These are phyloP conservation scores for Botrytis fabae DNA, from an alignment of 2,329 filamentous ascomycete species.

Conservation along the genomic window DNA sequence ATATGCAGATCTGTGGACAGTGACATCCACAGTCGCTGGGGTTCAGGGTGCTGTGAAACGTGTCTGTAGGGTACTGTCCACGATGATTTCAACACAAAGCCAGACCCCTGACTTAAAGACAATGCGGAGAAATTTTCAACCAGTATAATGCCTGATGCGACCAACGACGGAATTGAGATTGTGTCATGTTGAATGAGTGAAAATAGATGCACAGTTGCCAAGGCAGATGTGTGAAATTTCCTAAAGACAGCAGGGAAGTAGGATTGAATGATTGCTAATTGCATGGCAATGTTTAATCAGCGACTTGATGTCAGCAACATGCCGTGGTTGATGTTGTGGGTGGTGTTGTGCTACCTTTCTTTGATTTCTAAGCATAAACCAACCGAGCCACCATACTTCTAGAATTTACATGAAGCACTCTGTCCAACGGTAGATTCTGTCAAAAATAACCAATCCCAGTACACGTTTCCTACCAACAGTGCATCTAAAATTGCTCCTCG, in stretches of 20 bases:
- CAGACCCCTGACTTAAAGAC: neutral
- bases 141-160: neutral
- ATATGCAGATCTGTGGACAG: slow-evolving; percentile 8
- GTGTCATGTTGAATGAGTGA: slow-evolving; percentile 3
- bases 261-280: neutral
- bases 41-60: slow-evolving; percentile 6
- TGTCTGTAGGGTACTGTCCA: slow-evolving; percentile 4
- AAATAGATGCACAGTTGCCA: neutral
- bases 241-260: neutral
- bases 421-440: neutral
- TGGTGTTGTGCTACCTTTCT: neutral
- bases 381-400: neutral
- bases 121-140: slow-evolving; percentile 7
- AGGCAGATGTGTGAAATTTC: neutral
- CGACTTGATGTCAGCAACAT: neutral
- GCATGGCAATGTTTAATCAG: neutral
- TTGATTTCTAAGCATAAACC: neutral
- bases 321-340: neutral
- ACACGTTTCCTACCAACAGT: too few species aligned
- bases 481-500: neutral
- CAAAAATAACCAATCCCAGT: neutral
- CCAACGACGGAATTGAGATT: neutral
- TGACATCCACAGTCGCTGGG: slow-evolving; percentile 1
- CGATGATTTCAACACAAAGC: neutral
- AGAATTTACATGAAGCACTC: neutral